Conservation (phyloP, 2,329 filamentous ascomycete genomes). For the Macrophomina phaseolina region DNA sequence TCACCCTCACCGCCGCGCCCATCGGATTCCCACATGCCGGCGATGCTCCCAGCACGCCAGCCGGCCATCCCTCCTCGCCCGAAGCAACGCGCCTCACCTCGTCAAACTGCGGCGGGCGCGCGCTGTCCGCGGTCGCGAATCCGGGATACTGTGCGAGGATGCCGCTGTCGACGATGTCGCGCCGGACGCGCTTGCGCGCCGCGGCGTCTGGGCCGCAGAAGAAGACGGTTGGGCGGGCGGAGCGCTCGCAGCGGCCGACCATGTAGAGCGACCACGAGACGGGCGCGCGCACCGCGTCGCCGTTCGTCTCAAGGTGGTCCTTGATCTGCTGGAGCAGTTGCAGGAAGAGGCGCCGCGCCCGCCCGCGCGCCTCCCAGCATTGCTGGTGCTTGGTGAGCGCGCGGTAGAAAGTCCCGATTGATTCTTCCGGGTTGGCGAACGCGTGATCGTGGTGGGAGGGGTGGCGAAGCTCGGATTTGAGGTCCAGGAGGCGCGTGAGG, state of each 20-base stretch:
- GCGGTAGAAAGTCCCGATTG: not conserved
- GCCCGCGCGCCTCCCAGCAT: slow-evolving; percentile 31
- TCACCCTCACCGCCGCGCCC: not conserved
- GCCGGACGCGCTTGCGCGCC: slow-evolving; percentile 28
- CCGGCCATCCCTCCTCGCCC: not conserved
- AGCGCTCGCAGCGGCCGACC: slow-evolving; percentile 28
- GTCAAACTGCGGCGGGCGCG: slow-evolving; percentile 30
- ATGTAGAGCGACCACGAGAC: slow-evolving; percentile 29
- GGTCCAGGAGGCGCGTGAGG: not conserved
- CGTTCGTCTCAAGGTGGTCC: slow-evolving; percentile 28
- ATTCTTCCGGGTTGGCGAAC: not conserved
- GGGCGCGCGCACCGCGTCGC: slow-evolving; percentile 23
- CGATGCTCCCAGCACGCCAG: too few relatives aligned
- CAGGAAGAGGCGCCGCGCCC: slow-evolving; percentile 27
- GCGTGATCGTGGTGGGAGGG: too few relatives aligned
- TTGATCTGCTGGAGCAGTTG: slow-evolving; percentile 28
- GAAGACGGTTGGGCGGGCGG: slow-evolving; percentile 30
- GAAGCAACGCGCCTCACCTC: slow-evolving; percentile 16
- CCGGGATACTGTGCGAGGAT: slow-evolving; percentile 27
- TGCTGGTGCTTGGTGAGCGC: not conserved
- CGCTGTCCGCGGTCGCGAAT: slow-evolving; percentile 28
- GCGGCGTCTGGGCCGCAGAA: slow-evolving; percentile 30
- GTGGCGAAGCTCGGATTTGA: not conserved
- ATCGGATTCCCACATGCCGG: not conserved
- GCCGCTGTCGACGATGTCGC: slow-evolving; percentile 29